Base-by-base conservation (phyloP, 2,329 filamentous ascomycete genomes). In the Pyrenophora graminea region DNA sequence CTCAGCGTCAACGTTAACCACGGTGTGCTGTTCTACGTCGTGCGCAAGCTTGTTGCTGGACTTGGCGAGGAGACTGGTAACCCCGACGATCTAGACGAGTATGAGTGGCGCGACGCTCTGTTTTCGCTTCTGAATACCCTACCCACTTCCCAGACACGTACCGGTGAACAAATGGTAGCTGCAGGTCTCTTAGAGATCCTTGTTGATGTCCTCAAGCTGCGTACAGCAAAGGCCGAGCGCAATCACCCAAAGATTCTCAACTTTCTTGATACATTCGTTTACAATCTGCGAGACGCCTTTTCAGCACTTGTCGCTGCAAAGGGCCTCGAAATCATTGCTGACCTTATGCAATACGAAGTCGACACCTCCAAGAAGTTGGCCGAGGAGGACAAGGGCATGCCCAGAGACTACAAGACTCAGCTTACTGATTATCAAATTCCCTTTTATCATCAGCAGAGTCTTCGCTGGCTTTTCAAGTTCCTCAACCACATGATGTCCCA, bases 1-100 rank as follows among this genome's bases (percentile, higher is more conserved):
- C 79, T 99, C 36, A 96, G 91, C 66, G 90, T 95, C 46, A 96
- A 93, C 62, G 93, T 97, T 32, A 97, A 96, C 64, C 95, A 99
- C 64, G 95, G 94, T 12, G 88, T 97, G 25, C 81, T 99, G 38
- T 88, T 97, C 61, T 97, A 97, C 67, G 84, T 97, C 60, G 88
- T 96, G 42, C 85, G 93, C 48, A 97, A 96, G 73, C 90, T 91
- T 8, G 89, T 97, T 50, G 87, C 88, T 15, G 89, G 91, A 57
- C 87, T 99, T 76, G 85, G 61, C 19, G 56, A 61, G 18, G 79
- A 85, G 33, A 70, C 73, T 12, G 60, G 51, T 17, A 27, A 82
- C 18, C 81, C 85, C 58, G 81, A 83, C 49, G 83, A 84, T n/a
- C 51, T 69, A 5, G 83, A 85, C 51, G 87, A 94, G 66, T 91